Percentiles rank a stretch among this genome's conserved stretches.
phyloP scores from a whole-genome alignment of 1,284 basidiomycete genomes.

The Ceratobasidium sp. region DNA sequence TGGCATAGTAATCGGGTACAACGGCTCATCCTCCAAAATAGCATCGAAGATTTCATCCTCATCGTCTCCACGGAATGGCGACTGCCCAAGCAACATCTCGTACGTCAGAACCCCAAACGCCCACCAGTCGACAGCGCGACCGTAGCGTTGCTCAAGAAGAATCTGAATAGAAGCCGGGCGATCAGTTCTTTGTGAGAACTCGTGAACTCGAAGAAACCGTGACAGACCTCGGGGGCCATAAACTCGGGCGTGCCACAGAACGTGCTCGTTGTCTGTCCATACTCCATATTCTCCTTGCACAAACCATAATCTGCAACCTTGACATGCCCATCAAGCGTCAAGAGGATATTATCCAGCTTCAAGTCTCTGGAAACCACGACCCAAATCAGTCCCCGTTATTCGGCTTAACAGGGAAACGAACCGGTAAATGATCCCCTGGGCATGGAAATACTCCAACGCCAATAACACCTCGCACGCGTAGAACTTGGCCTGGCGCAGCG shows the following conservation, averaged over 20 bases:
- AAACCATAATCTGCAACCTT: slow-evolving; percentile 99
- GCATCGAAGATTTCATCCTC: slow-evolving; percentile 99
- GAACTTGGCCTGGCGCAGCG: slow-evolving; percentile 90
- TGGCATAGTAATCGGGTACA: slow-evolving; percentile 99
- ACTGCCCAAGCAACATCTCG: slow-evolving; percentile 99
- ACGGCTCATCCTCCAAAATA: slow-evolving; percentile 96
- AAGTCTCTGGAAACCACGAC: slow-evolving; percentile 72
- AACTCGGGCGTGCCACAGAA: slow-evolving; percentile 99
- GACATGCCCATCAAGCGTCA: slow-evolving; percentile 97
- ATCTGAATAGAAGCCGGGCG: slow-evolving; percentile 66
- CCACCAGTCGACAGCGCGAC: slow-evolving; percentile 99
- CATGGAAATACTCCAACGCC: slow-evolving; percentile 98
- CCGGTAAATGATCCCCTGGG: slow-evolving; percentile 94
- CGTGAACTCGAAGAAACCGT: neutral
- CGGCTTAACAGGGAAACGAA: slow-evolving; percentile 53
- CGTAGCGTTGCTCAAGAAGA: slow-evolving; percentile 96
- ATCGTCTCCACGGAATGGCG: slow-evolving; percentile 98
- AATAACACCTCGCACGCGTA: slow-evolving; percentile 98
- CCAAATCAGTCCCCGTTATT: neutral
- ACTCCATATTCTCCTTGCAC: slow-evolving; percentile 99
- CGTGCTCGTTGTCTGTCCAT: slow-evolving; percentile 95
- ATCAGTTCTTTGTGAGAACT: neutral
- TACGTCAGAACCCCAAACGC: slow-evolving; percentile 99
- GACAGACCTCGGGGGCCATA: slow-evolving; percentile 95
- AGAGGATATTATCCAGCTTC: slow-evolving; percentile 97